Percentiles rank a stretch among this genome's conserved stretches.
phyloP scores from a whole-genome alignment of 768 basidiomycete species.

The Trametes meyenii region DNA sequence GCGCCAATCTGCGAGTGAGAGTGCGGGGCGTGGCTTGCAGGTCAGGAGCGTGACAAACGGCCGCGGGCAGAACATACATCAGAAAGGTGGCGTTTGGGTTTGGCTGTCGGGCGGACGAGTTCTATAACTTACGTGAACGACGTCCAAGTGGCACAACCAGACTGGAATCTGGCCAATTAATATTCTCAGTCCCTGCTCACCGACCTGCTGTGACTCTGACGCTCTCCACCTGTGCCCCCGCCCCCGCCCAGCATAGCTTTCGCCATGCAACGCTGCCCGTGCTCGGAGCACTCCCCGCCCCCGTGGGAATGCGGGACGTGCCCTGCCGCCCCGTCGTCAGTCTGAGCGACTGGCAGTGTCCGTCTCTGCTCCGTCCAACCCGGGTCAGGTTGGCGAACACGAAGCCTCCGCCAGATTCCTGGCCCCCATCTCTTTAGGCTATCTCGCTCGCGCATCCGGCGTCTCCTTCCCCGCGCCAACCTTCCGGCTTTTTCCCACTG shows the following conservation, averaged over 20 bases:
- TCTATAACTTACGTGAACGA: slow-evolving; percentile 21
- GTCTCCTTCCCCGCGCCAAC: slow-evolving; percentile 9
- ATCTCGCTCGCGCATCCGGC: slow-evolving; percentile 16
- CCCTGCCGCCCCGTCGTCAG: background rate
- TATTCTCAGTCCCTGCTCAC: background rate
- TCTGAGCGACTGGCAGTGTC: background rate
- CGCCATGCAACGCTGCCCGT: background rate
- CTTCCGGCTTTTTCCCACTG: background rate
- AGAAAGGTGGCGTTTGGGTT: slow-evolving; percentile 31
- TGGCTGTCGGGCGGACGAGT: background rate
- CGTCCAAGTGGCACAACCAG: slow-evolving; percentile 16
- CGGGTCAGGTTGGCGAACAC: slow-evolving; percentile 12
- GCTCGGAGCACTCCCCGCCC: no score
- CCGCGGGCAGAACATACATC: slow-evolving; percentile 23
- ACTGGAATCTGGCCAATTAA: no score
- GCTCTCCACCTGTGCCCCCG: background rate
- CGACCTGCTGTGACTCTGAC: no score
- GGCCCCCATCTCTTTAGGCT: slow-evolving; percentile 25
- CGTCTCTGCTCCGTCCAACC: slow-evolving; percentile 13
- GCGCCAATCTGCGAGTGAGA: slow-evolving; percentile 15
- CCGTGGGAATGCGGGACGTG: background rate
- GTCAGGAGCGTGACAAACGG: no score
- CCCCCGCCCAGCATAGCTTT: background rate
- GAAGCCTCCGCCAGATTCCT: slow-evolving; percentile 1
- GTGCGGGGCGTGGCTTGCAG: no score